Conservation (phyloP, 2,329 filamentous ascomycete species). For the Stachybotrys chlorohalonatus region DNA sequence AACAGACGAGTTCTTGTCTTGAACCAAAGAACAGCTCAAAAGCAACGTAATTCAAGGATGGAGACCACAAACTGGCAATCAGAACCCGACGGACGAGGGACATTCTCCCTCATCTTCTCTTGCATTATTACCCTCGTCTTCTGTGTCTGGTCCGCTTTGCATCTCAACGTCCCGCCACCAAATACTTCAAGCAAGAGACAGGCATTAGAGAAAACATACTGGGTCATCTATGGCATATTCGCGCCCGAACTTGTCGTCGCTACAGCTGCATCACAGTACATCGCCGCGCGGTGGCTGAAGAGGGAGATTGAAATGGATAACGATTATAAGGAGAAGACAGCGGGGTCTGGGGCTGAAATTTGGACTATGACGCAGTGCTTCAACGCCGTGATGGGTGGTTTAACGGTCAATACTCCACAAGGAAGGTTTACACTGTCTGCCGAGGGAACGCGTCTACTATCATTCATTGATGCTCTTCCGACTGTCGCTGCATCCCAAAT, state of each 20-base stretch:
- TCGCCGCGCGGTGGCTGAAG: slow-evolving; percentile 2
- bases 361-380: slow-evolving; percentile 13
- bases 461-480: slow-evolving; percentile 5
- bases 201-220: slow-evolving; percentile 12
- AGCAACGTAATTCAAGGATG: not conserved
- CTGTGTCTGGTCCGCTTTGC: slow-evolving; percentile 26
- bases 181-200: slow-evolving; percentile 2
- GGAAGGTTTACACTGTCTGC: slow-evolving; percentile 2
- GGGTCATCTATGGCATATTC: slow-evolving; percentile 19
- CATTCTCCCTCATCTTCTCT: slow-evolving; percentile 20
- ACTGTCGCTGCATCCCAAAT: slow-evolving; percentile 10
- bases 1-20: not conserved
- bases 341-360: not conserved
- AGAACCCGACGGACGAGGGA: slow-evolving; percentile 17
- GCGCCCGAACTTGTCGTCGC: slow-evolving; percentile 21
- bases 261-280: slow-evolving; percentile 9
- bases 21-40: not conserved
- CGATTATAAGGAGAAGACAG: not conserved
- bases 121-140: slow-evolving; percentile 23
- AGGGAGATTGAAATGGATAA: slow-evolving; percentile 4
- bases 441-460: slow-evolving; percentile 2
- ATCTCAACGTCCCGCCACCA: slow-evolving; percentile 23
- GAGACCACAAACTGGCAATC: not conserved
- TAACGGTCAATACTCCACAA: slow-evolving; percentile 6
- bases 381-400: slow-evolving; percentile 20